Evolutionary conservation across 2,329 filamentous ascomycete genomes (phyloP).

Genomic region (Akanthomyces lecanii): DNA sequence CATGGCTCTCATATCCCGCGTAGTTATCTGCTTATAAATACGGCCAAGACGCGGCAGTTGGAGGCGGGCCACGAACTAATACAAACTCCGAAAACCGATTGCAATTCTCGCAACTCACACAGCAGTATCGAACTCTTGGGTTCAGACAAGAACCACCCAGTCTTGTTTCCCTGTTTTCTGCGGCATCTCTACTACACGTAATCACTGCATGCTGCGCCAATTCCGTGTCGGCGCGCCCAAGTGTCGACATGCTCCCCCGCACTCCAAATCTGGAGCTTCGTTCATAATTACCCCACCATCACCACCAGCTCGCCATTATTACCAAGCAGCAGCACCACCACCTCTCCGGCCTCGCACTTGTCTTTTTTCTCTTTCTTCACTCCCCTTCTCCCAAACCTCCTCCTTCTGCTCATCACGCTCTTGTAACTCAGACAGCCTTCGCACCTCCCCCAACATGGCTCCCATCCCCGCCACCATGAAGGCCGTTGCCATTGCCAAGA

Average conservation of each 20-base stretch:
- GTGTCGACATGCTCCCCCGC: conserved; percentile 2
- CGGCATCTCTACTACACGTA: background rate
- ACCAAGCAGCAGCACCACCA: background rate
- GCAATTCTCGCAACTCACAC: background rate
- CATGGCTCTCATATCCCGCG: background rate
- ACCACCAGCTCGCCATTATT: background rate
- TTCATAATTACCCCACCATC: background rate
- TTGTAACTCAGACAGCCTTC: background rate
- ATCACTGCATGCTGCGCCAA: background rate
- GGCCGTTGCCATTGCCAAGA: conserved; percentile 61
- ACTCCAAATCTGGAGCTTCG: conserved; percentile 2
- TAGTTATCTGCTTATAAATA: background rate
- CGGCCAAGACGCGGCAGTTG: background rate
- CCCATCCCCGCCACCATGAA: conserved; percentile 68
- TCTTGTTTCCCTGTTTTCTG: background rate
- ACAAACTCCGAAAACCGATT: background rate
- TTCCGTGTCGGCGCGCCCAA: background rate
- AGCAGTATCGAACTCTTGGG: background rate
- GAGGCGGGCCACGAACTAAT: background rate
- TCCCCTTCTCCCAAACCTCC: background rate
- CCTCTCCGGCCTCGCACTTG: background rate
- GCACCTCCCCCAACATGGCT: conserved; percentile 49
- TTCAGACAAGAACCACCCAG: background rate
- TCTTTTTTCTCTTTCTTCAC: background rate
- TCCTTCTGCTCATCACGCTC: background rate